Base-by-base conservation (phyloP, 177 flowering plant genomes). In the Vitis hybrid region DNA sequence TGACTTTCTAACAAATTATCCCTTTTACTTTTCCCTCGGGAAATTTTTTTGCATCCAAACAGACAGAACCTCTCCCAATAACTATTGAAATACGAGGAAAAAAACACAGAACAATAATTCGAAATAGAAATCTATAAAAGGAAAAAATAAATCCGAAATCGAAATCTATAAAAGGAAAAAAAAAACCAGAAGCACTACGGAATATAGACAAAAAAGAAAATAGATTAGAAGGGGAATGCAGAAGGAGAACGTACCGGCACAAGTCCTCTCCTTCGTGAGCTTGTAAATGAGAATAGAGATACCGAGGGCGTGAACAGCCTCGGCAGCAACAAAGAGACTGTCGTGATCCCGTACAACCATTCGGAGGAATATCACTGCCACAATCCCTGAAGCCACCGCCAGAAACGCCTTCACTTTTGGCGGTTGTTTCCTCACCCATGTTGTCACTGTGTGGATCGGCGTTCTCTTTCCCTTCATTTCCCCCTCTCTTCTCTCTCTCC, bases 391-490 rank as follows among this genome's bases (percentile, higher is more conserved):
- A 3, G 85, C 76, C 4, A 88, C 91, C 11, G 83, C 91, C 5
- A 89, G 72, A 65, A 84, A 82, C 1, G 86, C 88, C 81, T 88
- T 89, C 65, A 84, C 79, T 71, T 88, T 89, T 60, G 93, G 87
- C 35, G 97, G 93, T 55, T 89, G 96, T 58, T 87, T 74, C 64
- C 79, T 69, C 18, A 91, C 79, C 96, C 93, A 91, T 73, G 84
- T 62, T 32, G 85, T 46, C 65, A 83, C 79, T 12, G 77, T 79
- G 62, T 82, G 88, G 77, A 81, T 77, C 74, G 87, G 82, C 51
- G 77, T 77, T 78, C 54, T 83, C 60, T 78, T 49, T 66, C 70
- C 82, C 83, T 65, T 79, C 89, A 80, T 87, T 68, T 21, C 60
- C 62, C 30, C 58, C 72, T 35, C 70, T 48, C 40, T n/a, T 18